Evolutionary conservation across 2,329 filamentous ascomycete genomes (phyloP).

Genomic region (Reticulascus tulasneorum): DNA sequence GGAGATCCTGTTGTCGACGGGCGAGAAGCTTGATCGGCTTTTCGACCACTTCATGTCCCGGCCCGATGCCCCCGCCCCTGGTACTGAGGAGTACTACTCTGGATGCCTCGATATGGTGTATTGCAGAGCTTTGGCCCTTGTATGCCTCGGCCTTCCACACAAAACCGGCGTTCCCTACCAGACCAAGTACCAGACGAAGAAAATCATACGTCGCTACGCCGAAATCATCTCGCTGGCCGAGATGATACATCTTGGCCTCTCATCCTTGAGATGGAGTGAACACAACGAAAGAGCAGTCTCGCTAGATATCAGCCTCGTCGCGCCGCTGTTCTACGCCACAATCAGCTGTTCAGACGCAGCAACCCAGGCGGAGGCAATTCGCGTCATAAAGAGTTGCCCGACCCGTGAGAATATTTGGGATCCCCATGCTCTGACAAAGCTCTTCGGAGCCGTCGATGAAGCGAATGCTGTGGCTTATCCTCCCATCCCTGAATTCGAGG

Average conservation of each 20-base stretch:
- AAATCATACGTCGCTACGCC: constrained; percentile 2
- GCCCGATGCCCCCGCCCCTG: constrained; percentile 3
- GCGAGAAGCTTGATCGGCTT: constrained; percentile 9
- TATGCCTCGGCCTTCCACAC: constrained; percentile 6
- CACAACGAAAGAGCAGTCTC: neutral
- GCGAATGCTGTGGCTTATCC: too few species aligned
- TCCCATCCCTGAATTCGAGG: too few species aligned
- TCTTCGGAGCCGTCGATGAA: constrained; percentile 6
- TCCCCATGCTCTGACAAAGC: constrained; percentile 4
- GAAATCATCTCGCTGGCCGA: constrained; percentile 2
- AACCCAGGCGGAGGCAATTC: constrained; percentile 4
- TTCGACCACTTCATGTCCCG: constrained; percentile 10
- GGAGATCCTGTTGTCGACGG: constrained; percentile 14
- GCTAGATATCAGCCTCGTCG: constrained; percentile 9
- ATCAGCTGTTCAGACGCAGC: constrained; percentile 2
- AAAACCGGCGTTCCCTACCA: constrained; percentile 4
- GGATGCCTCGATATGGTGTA: constrained; percentile 10
- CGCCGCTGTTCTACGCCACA: constrained; percentile 6
- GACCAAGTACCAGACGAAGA: neutral
- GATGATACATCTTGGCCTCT: constrained; percentile 3
- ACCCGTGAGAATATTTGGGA: constrained; percentile 7
- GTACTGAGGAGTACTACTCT: constrained; percentile 5
- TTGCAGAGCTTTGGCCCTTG: constrained; percentile 6
- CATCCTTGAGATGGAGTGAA: neutral
- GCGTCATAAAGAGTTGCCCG: constrained; percentile 3